phyloP scores from a whole-genome alignment of 768 basidiomycete species.

The Serpula lacrymans region DNA sequence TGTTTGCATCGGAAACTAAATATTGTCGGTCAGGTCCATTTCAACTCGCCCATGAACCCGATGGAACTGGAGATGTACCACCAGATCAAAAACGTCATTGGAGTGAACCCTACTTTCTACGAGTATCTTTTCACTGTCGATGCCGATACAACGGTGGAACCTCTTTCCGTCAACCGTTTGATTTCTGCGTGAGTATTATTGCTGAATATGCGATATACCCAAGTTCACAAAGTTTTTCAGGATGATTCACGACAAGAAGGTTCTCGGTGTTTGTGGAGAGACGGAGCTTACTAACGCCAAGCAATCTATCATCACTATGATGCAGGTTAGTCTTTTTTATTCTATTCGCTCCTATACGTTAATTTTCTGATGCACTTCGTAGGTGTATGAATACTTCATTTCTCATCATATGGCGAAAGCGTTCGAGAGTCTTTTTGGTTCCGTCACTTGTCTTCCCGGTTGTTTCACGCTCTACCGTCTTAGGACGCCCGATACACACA shows the following conservation, averaged over 20 bases:
- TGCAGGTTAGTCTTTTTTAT: constrained; percentile 60
- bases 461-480: constrained; percentile 98
- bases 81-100: constrained; percentile 99
- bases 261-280: constrained; percentile 94
- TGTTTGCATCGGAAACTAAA: not conserved
- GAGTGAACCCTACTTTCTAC: constrained; percentile 98
- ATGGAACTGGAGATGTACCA: constrained; percentile 98
- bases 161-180: constrained; percentile 82
- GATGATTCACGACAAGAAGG: constrained; percentile 95
- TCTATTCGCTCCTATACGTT: not conserved
- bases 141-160: constrained; percentile 92
- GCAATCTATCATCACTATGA: constrained; percentile 94
- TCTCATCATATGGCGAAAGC: constrained; percentile 99
- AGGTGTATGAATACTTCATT: constrained; percentile 99
- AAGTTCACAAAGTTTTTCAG: constrained; percentile 35
- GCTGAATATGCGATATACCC: not conserved
- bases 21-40: constrained; percentile 70
- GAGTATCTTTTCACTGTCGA: constrained; percentile 94
- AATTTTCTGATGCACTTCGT: constrained; percentile 3
- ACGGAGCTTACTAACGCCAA: constrained; percentile 91
- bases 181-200: constrained; percentile 78
- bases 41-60: constrained; percentile 94
- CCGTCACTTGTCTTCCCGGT: constrained; percentile 97
- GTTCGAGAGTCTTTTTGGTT: constrained; percentile 95
- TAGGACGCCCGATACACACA: constrained; percentile 91